A percentile compares a stretch with the other conserved stretches of the same genome.
These are phyloP conservation scores for Fusarium sp. DNA, from an alignment of 2,329 filamentous ascomycete species.

Conservation along the genomic window DNA sequence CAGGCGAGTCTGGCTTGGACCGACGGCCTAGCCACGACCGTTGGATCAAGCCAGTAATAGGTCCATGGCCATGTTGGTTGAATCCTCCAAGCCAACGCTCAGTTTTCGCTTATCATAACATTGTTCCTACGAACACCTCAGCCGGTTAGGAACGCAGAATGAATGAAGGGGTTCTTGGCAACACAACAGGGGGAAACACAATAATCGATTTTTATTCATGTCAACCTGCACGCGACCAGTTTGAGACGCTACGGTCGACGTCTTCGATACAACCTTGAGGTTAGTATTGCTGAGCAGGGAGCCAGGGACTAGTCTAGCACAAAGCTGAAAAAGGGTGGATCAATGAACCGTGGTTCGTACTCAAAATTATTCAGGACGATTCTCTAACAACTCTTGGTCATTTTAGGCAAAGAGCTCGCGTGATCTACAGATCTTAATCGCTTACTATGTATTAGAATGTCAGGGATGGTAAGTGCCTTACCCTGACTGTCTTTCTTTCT, in stretches of 20 bases:
- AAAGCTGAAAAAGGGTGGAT: slow-evolving; percentile 2
- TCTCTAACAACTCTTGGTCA: slow-evolving; percentile 9
- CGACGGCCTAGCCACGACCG: slow-evolving; percentile 27
- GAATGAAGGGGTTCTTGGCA: slow-evolving; percentile 16
- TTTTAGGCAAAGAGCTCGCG: slow-evolving; percentile 13
- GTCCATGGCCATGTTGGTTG: slow-evolving; percentile 38
- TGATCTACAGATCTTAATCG: slow-evolving; percentile 22
- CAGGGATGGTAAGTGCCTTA: neutral
- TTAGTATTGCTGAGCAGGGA: neutral
- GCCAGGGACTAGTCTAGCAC: neutral
- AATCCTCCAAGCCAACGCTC: slow-evolving; percentile 35
- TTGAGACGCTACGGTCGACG: slow-evolving; percentile 5
- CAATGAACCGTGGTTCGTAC: neutral
- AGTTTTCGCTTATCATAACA: neutral
- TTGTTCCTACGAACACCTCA: neutral
- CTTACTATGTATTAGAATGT: neutral
- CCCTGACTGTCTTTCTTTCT: neutral
- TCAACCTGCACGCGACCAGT: slow-evolving; percentile 15
- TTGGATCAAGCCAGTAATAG: slow-evolving; percentile 27
- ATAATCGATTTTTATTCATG: neutral
- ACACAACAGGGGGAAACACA: slow-evolving; percentile 3
- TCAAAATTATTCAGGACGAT: slow-evolving; percentile 1
- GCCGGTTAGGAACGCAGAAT: neutral
- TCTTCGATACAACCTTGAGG: neutral
- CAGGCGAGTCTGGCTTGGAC: slow-evolving; percentile 23